Evolutionary conservation across 1,284 basidiomycete genomes (phyloP), one percentile per base, ranked within the genome.

Genomic region (Rhodofomes roseus): DNA sequence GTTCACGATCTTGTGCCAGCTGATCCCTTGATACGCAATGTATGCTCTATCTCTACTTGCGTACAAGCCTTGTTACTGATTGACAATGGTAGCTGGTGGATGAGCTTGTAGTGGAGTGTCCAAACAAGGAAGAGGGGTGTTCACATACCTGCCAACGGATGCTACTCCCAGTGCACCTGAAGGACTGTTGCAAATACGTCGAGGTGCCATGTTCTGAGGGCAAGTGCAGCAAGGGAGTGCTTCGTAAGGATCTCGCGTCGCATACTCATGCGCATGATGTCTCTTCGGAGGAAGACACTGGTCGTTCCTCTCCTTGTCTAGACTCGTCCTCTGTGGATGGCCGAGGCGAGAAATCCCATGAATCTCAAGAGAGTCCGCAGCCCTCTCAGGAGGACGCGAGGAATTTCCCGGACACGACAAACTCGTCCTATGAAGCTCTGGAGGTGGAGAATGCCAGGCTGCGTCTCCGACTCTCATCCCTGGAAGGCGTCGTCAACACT

Each of bases 101-200:
- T 65, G 93, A 95, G 75, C 79, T 95, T 44, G 60, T 83, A 29
- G 91, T 95, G 0, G 83, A 87, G 67, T 95, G 93, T 72, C 79
- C 83, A 9, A 77, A 89, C 60, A 76, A 76, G 23, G 63, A 69
- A 16, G 74, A 77, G 6, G 90, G 90, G 1, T 95, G 92, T 70
- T 70, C 73, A 4, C 73, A 83, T 69, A 85, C 82, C 14, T 86
- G 84, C 67, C 87, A 95, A 71, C 77, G 92, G 34, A 88, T 90
- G 62, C 72, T 86, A n/a, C 74, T 93, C 20, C 74, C 81, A 1
- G 66, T 77, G 0, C 92, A 95, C 70, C 68, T 91, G 54, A 78
- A 79, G 57, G 82, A 86, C 2, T 66, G 77, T 22, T 95, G 93
- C 66, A 73, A 74, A 55, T 89, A 80, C 65, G 75, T 81, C 48